Evolutionary conservation across 495 filamentous ascomycete genomes (phyloP).

Genomic region (Tuber indicum): DNA sequence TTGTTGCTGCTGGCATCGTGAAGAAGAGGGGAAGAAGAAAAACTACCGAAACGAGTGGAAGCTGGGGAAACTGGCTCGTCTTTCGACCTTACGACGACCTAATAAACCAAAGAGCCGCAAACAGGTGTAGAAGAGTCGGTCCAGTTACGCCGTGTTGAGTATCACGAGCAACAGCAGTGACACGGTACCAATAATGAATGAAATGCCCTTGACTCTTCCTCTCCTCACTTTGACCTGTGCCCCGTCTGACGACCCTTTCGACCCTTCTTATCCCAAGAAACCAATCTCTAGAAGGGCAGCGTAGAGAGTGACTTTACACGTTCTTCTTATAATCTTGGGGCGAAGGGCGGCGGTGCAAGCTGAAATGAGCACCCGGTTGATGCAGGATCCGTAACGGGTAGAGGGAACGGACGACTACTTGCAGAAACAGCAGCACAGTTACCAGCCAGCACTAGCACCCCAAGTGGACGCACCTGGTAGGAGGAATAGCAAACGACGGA

Average conservation of each 20-base stretch:
- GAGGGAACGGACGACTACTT: background rate
- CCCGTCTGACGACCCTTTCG: background rate
- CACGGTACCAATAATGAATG: background rate
- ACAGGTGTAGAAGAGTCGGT: background rate
- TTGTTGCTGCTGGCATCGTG: background rate
- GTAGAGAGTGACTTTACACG: background rate
- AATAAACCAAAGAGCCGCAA: background rate
- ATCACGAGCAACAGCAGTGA: background rate
- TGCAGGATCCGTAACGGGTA: conserved; percentile 3
- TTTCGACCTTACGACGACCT: background rate
- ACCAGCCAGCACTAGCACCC: conserved; percentile 1
- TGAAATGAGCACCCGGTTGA: background rate
- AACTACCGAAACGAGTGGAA: background rate
- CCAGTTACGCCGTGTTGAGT: background rate
- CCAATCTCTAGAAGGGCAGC: background rate
- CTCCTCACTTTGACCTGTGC: background rate
- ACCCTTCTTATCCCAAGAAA: background rate
- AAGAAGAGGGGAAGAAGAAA: background rate
- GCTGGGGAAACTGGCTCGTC: background rate
- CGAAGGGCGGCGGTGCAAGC: background rate
- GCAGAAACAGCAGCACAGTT: conserved; percentile 1
- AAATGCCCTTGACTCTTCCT: background rate
- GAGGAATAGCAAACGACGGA: background rate
- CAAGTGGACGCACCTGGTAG: background rate
- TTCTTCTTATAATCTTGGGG: background rate